Base-by-base conservation (phyloP, 805 yeast species). In the Cyberlindnera meyerae region DNA sequence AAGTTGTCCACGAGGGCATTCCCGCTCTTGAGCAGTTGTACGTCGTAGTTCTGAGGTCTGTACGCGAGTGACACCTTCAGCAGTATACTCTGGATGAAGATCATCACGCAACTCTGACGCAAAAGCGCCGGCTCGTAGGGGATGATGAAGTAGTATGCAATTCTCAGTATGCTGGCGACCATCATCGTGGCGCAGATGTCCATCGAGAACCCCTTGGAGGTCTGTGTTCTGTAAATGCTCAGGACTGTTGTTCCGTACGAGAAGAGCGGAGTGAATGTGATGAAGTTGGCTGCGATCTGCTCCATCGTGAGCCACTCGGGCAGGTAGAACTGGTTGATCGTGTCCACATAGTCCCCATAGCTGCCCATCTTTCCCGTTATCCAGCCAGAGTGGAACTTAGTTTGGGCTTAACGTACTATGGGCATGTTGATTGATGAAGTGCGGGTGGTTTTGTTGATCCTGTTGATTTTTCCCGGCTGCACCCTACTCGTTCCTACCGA, bases 141-240 rank as follows among this genome's bases (percentile, higher is more conserved):
- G 31, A 79, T 73, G 33, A 85, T 79, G 43, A 82, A 58, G 63
- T 82, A 89, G 63, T 85, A 88, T 38, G 77, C 75, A 18, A 88
- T 79, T 46, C 94, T 68, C 31, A 87, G 61, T 5, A 78, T 73
- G 28, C 87, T 73, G 1, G 95, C 80, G 45, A 86, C 68, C 43
- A 88, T 57, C 95, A 89, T 87, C 6, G 95, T 85, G 6, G 87
- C 89, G 61, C 96, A 89, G 9, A 89, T 84, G 60, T 89, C 97
- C n/a, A 87, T 66, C 5, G 95, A 82, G 54, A 88, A 87, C 16
- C 96, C 97, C 16, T 74, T 66, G 1, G 90, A 73, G 1, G 88
- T 71, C 54, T 78, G 65, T 24, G 74, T 71, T 31, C 70, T 65
- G 49, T 77, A 71, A 11, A 88, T 87, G 44, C 82, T 69, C 31